Evolutionary conservation across 306 rosid species (phyloP), one percentile per base, ranked within the genome.

Genomic region (Carpinus fangiana): DNA sequence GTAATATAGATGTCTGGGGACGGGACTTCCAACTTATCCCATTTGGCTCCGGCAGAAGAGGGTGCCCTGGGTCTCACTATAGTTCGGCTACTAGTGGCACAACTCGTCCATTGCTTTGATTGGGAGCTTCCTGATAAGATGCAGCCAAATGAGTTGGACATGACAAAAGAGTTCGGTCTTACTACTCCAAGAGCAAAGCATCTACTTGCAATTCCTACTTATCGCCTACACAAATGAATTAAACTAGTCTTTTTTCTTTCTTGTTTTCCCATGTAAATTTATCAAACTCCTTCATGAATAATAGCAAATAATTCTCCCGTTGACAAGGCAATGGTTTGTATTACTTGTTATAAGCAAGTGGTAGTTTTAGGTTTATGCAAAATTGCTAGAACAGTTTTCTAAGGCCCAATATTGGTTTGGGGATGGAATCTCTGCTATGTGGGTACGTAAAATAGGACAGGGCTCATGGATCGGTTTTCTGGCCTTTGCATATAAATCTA

Each of bases 31-130:
- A 74, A 16, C 38, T 74, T 7, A 20, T 74, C 8, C 77, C 77
- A 10, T 74, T 74, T 20, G 69, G 78, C 1, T 57, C 78, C 4
- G 78, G 78, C 1, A 55, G 77, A 38, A 55, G 77, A 43, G 17
- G 31, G 0, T 74, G 69, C 13, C 77, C 77, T 84, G 83, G 85
- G 85, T 45, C 23, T 81, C 8, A 53, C 59, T 0, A 43, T 66
- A 20, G 61, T 84, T 12, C 78, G 46, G 38, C 57, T 81, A 5
- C 66, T 84, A 45, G 16, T 78, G 56, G 85, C 85, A 31, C 88
- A 84, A 8, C 78, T 84, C 61, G 84, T 84, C 23, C 88, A 78
- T 54, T 81, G 85, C 60, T 84, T 84, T 78, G 82, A 78, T 78
- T 84, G 82, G 83, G 23, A 78, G 64, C 88, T 84, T 61, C 78